Conservation (phyloP, 2,329 filamentous ascomycete species). For the Xylariaceae sp. region DNA sequence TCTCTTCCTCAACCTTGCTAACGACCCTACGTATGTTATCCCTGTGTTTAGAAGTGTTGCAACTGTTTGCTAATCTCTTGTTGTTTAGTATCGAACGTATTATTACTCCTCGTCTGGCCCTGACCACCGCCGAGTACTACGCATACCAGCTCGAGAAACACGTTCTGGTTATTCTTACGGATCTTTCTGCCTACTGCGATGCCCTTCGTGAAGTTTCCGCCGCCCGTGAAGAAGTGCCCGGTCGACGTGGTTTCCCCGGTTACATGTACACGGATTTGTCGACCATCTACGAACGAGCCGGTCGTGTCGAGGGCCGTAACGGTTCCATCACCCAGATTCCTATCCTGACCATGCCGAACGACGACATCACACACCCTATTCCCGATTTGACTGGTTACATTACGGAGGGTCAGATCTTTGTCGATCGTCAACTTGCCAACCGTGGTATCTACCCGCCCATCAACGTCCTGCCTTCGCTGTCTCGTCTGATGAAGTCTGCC, state of each 20-base stretch:
- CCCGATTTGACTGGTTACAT: slow-evolving; percentile 99
- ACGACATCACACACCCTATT: slow-evolving; percentile 98
- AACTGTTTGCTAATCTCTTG: no score
- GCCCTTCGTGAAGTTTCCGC: slow-evolving; percentile 97
- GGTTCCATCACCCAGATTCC: slow-evolving; percentile 99
- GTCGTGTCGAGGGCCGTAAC: slow-evolving; percentile 93
- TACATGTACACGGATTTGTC: slow-evolving; percentile 99
- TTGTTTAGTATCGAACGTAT: slow-evolving; percentile 86
- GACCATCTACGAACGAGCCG: slow-evolving; percentile 98
- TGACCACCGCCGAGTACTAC: slow-evolving; percentile 99
- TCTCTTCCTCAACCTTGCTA: slow-evolving; percentile 97
- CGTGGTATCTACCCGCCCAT: slow-evolving; percentile 98
- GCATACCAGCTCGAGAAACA: slow-evolving; percentile 99
- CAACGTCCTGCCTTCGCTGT: slow-evolving; percentile 95
- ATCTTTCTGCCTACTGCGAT: slow-evolving; percentile 97
- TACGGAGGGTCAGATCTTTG: slow-evolving; percentile 96
- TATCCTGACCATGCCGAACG: slow-evolving; percentile 99
- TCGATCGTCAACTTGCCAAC: slow-evolving; percentile 90
- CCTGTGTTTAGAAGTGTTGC: not conserved
- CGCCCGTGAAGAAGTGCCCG: slow-evolving; percentile 95
- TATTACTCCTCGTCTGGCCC: slow-evolving; percentile 94
- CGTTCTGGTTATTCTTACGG: slow-evolving; percentile 96
- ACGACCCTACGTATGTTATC: slow-evolving; percentile 82
- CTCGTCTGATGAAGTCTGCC: slow-evolving; percentile 99
- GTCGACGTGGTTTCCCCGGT: slow-evolving; percentile 98